Base-by-base conservation (phyloP, 1,284 basidiomycete species). In the Sphaerobolus stellatus region DNA sequence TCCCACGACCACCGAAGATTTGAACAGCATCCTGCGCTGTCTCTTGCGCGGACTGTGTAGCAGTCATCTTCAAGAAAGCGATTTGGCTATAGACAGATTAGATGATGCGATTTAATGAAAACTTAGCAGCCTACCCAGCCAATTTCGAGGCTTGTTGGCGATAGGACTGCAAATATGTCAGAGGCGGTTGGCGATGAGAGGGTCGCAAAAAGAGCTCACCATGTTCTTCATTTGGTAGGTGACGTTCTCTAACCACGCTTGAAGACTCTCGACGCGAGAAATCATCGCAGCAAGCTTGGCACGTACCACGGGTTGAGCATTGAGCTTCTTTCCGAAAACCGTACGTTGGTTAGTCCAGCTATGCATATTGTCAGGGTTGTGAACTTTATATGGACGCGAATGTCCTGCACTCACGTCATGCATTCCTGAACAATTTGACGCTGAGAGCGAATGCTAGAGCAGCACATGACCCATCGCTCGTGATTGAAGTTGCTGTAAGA, bases 11-110 rank as follows among this genome's bases (percentile, higher is more conserved):
- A 61, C 89, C 88, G 60, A 91, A 90, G 52, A 90, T 76, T 74
- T 92, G 82, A 5, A 93, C 88, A 28, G 90, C 88, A 61, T 91
- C 89, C 48, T 81, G 76, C 16, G 91, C 90, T 16, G 90, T 88
- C 51, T 84, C 78, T 64, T 90, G 88, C 0, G 82, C 85, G 33
- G 75, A 75, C 14, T 78, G 77, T 6, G 89, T 90, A 52, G 77
- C 76, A 62, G 83, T 81, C 74, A 83, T 86, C 76, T 94, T 94
- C 67, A 92, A 71, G 56, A 93, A 75, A 13, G 81, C 91, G 54
- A 93, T 88, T 59, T 81, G 89, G 14, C 89, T 89, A 46, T 41
- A n/a, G 40, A 54, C 41, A 27, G 56, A 22, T 30, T 16, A 27
- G 20, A 44, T 49, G 2, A 59, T 22, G 9, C 13, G 38, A 18